Percentiles rank a stretch among this genome's conserved stretches.
Evolutionary conservation across 2,329 filamentous ascomycete genomes (phyloP).

Genomic region (Arthrobotrys pseudoclavata): DNA sequence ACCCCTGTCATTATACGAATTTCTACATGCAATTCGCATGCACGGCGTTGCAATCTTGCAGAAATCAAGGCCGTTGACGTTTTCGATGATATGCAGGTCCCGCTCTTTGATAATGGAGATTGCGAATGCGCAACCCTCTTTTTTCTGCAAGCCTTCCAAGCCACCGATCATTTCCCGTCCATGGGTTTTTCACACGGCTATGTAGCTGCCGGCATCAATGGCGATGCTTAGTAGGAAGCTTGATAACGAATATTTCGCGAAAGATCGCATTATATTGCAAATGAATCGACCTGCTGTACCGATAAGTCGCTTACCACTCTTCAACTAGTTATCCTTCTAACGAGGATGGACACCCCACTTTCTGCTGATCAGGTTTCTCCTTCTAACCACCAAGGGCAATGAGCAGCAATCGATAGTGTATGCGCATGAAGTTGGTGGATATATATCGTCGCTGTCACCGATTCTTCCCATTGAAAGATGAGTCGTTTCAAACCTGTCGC

Average conservation of each 20-base stretch:
- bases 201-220: neutral
- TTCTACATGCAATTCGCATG: neutral
- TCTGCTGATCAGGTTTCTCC: constrained; percentile 11
- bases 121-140: neutral
- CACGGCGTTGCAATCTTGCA: constrained; percentile 23
- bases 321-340: constrained; percentile 13
- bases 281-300: neutral
- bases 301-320: neutral
- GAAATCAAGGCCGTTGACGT: constrained; percentile 32
- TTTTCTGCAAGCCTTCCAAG: constrained; percentile 8
- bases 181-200: neutral
- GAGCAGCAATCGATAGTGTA: constrained; percentile 14
- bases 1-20: neutral
- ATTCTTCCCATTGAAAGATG: constrained; percentile 3
- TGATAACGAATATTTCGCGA: constrained; percentile 13
- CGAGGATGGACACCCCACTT: constrained; percentile 14
- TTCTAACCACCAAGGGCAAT: neutral
- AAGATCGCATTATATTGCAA: neutral
- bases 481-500: neutral
- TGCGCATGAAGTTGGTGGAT: constrained; percentile 25
- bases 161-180: constrained; percentile 16
- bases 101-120: neutral
- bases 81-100: constrained; percentile 16
- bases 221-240: constrained; percentile 5
- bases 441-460: constrained; percentile 33